Base-by-base conservation (phyloP, 306 rosid species). In the Trifolium repens region DNA sequence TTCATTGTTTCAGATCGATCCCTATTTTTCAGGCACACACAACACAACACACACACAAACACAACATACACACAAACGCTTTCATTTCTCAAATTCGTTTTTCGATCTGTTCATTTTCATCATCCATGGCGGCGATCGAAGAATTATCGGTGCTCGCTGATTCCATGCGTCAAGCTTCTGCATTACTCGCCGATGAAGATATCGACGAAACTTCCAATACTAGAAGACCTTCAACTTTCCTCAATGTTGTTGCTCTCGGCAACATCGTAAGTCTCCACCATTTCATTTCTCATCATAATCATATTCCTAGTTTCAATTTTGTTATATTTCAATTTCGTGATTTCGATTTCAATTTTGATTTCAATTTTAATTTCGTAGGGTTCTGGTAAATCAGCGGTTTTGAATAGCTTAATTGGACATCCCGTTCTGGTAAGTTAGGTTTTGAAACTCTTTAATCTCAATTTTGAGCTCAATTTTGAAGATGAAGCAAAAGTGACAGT, bases 331-430 rank as follows among this genome's bases (percentile, higher is more conserved):
- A 5, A 24, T 67, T 22, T 40, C 10, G 9, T 8, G 55, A 11
- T 27, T 75, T 49, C 9, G 4, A 59, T 77, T 83, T 65, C 27
- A 27, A 13, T 81, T 73, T 68, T 19, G 5, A 66, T 76, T 81
- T 59, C 30, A 3, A 54, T 54, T 52, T 53, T 0, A 14, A 54
- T 58, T 58, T 58, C 34, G 35, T 58, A 94, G 97, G 99, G 99
- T 75, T 96, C 97, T 67, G 99, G 99, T 59, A 94, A 94, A 67
- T 94, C 97, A 44, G 99, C 97, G 42, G 96, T 90, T 34, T 74
- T 94, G 84, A 94, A 94, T 88, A 94, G 97, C 84, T 86, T 94
- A 78, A 89, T 91, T 67, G 98, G 98, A 75, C 98, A 94, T 87
- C 98, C 98, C 30, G 89, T 94, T 76, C 74, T 94, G 94, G 98